phyloP scores from a whole-genome alignment of 768 basidiomycete genomes.

The Trametes maxima region DNA sequence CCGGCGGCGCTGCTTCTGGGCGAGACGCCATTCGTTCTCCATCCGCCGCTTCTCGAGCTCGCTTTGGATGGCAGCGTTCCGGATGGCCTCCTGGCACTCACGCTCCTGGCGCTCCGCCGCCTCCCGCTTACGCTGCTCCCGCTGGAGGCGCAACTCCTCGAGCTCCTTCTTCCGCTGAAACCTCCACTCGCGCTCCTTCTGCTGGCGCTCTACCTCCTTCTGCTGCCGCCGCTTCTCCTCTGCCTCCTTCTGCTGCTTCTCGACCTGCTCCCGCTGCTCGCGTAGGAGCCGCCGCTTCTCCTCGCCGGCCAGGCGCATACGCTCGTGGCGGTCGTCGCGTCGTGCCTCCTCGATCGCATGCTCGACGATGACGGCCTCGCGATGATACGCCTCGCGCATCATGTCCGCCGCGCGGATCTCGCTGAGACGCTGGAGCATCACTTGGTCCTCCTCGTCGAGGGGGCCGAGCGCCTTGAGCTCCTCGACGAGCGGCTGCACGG shows the following conservation, averaged over 20 bases:
- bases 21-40: neutral
- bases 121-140: neutral
- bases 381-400: constrained; percentile 13
- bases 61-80: neutral
- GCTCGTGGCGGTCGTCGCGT: neutral
- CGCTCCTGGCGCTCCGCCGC: neutral
- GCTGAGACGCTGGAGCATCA: constrained; percentile 7
- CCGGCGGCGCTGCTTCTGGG: constrained; percentile 1
- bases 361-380: constrained; percentile 8
- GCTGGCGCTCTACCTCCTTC: neutral
- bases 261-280: neutral
- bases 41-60: neutral
- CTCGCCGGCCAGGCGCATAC: neutral
- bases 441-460: constrained; percentile 3
- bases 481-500: constrained; percentile 7
- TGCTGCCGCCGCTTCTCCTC: neutral
- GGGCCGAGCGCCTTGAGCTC: constrained; percentile 5
- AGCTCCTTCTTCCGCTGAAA: neutral
- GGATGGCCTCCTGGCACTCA: neutral
- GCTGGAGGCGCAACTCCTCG: neutral
- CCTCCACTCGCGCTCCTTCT: neutral
- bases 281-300: neutral
- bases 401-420: constrained; percentile 3
- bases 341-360: neutral
- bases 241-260: neutral